These are phyloP conservation scores for Elongisporangium prolatum DNA, from an alignment of 352 stramenopile species.

Conservation along the genomic window DNA sequence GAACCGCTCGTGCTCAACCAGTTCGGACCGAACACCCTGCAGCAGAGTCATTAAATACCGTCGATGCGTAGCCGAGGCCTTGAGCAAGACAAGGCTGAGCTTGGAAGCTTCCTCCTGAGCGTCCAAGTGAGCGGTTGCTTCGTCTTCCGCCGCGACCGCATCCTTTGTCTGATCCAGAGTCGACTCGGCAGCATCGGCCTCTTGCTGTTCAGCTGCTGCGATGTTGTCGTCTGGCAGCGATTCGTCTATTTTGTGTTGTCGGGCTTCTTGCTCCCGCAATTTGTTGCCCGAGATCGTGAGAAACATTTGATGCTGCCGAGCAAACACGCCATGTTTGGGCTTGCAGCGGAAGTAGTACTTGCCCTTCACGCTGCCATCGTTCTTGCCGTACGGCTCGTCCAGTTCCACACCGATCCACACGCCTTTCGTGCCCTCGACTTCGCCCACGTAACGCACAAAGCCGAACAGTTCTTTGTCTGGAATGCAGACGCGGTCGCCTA, in stretches of 20 bases:
- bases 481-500: constrained; percentile 80
- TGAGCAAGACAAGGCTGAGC: constrained; percentile 55
- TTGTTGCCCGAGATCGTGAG: constrained; percentile 56
- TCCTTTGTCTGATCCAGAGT: constrained; percentile 20
- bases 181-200: constrained; percentile 8
- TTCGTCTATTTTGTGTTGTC: constrained; percentile 27
- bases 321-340: constrained; percentile 77
- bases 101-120: constrained; percentile 47
- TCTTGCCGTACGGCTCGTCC: constrained; percentile 73
- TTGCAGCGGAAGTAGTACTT: constrained; percentile 77
- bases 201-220: not conserved
- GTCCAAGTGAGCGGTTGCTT: constrained; percentile 10
- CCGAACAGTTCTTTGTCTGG: constrained; percentile 82
- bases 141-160: constrained; percentile 9
- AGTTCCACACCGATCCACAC: constrained; percentile 77
- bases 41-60: constrained; percentile 69
- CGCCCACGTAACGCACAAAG: constrained; percentile 69
- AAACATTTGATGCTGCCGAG: constrained; percentile 71
- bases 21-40: constrained; percentile 54
- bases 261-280: constrained; percentile 41
- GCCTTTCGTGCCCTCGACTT: constrained; percentile 67
- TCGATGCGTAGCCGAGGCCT: constrained; percentile 59
- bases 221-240: constrained; percentile 12
- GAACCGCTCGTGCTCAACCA: constrained; percentile 77
- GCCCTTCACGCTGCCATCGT: constrained; percentile 80